phyloP scores from a whole-genome alignment of 1,284 basidiomycete genomes.

The Psilocybe mexicana region DNA sequence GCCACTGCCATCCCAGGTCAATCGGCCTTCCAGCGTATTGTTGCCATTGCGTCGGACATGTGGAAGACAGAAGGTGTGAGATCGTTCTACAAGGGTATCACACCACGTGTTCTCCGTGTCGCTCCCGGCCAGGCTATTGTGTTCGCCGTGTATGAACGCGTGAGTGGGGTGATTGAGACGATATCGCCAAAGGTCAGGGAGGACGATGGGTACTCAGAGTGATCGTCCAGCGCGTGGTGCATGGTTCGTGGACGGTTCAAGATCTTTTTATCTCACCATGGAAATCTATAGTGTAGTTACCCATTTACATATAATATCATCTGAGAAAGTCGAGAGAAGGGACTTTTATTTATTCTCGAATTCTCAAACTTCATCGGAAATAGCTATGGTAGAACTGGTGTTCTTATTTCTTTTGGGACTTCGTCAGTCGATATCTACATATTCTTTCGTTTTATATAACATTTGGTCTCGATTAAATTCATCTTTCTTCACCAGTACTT shows the following conservation, averaged over 20 bases:
- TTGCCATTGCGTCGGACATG: conserved; percentile 87
- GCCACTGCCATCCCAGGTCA: conserved; percentile 77
- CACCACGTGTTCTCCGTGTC: conserved; percentile 93
- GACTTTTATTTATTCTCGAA: not conserved
- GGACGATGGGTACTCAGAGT: conserved; percentile 68
- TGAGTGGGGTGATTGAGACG: conserved; percentile 73
- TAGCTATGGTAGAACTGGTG: too few relatives aligned
- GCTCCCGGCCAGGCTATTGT: conserved; percentile 94
- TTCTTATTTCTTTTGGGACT: too few relatives aligned
- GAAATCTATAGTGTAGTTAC: not conserved
- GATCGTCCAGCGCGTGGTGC: not conserved
- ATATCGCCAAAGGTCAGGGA: conserved; percentile 56
- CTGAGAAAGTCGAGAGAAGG: not conserved
- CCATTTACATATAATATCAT: not conserved
- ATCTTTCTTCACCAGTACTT: too few relatives aligned
- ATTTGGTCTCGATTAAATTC: too few relatives aligned
- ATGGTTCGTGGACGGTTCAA: not conserved
- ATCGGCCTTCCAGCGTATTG: conserved; percentile 77
- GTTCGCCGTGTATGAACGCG: conserved; percentile 89
- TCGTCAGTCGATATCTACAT: too few relatives aligned
- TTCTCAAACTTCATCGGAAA: not conserved
- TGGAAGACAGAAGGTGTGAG: conserved; percentile 87
- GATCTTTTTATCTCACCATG: not conserved
- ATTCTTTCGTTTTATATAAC: too few relatives aligned
- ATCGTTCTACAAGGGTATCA: conserved; percentile 98